These are phyloP conservation scores for Fusarium newnesense DNA, from an alignment of 2,329 filamentous ascomycete species.

Conservation along the genomic window DNA sequence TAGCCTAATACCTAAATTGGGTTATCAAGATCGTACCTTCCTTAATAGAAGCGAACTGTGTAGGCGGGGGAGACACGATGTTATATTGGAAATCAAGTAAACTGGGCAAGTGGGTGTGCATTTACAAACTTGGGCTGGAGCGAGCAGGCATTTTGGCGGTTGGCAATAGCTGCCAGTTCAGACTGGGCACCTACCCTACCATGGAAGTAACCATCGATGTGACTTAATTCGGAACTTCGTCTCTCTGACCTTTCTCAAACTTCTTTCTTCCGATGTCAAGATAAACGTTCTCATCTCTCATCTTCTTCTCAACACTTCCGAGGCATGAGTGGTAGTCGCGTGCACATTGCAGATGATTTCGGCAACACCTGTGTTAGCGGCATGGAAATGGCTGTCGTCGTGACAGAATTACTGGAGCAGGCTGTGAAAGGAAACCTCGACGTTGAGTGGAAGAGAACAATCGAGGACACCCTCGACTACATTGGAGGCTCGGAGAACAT, in stretches of 20 bases:
- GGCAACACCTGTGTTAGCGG: slow-evolving; percentile 13
- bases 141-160: not conserved
- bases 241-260: not conserved
- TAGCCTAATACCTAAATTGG: not conserved
- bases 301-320: not conserved
- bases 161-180: not conserved
- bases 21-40: not conserved
- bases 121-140: not conserved
- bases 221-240: not conserved
- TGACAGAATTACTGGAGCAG: slow-evolving; percentile 9
- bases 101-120: not conserved
- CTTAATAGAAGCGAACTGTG: not conserved
- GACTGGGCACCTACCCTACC: not conserved
- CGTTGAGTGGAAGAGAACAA: slow-evolving; percentile 7
- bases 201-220: too few relatives aligned
- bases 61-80: not conserved
- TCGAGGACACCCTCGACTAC: slow-evolving; percentile 19
- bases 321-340: slow-evolving; percentile 17
- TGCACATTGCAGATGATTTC: not conserved
- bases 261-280: not conserved
- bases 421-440: not conserved
- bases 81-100: not conserved
- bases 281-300: not conserved
- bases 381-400: slow-evolving; percentile 27
- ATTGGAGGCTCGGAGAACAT: slow-evolving; percentile 22